These are phyloP conservation scores for Circinella umbellata DNA, from an alignment of 371 early-diverging fungal genomes.

Conservation along the genomic window DNA sequence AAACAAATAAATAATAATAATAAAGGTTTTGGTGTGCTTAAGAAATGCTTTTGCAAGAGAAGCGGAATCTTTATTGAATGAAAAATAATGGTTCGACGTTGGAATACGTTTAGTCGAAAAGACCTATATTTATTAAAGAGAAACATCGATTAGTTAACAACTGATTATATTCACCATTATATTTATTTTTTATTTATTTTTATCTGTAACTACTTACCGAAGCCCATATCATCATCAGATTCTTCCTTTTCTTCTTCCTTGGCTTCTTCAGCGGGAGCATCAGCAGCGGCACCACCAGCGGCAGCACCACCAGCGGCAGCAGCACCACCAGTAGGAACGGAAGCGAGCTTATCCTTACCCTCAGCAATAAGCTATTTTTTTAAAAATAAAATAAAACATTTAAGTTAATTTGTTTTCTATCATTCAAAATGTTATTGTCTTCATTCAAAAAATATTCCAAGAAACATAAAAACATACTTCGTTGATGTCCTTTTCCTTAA, in stretches of 20 bases:
- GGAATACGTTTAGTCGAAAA: slow-evolving; percentile 41
- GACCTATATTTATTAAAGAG: slow-evolving; percentile 19
- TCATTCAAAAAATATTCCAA: too few species aligned
- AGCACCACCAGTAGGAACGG: slow-evolving; percentile 92
- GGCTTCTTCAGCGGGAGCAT: slow-evolving; percentile 62
- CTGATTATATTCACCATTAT: neutral
- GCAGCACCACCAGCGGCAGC: slow-evolving; percentile 70
- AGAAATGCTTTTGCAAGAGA: slow-evolving; percentile 28
- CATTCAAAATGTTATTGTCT: too few species aligned
- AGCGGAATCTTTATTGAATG: neutral
- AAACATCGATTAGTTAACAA: neutral
- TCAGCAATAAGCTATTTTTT: slow-evolving; percentile 77
- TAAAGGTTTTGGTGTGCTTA: slow-evolving; percentile 70
- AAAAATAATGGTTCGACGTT: neutral
- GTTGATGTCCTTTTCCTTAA: slow-evolving; percentile 89
- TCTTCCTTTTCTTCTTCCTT: slow-evolving; percentile 87
- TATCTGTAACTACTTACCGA: slow-evolving; percentile 19
- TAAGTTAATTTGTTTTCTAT: too few species aligned
- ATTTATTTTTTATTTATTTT: neutral
- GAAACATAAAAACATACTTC: slow-evolving; percentile 54
- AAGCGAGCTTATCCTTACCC: slow-evolving; percentile 91
- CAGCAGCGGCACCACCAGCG: slow-evolving; percentile 55
- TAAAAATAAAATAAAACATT: too few species aligned
- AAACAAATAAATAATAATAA: neutral
- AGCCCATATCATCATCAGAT: slow-evolving; percentile 80